Base-by-base conservation (phyloP, 805 yeast species). In the Debaryomyces maramus region DNA sequence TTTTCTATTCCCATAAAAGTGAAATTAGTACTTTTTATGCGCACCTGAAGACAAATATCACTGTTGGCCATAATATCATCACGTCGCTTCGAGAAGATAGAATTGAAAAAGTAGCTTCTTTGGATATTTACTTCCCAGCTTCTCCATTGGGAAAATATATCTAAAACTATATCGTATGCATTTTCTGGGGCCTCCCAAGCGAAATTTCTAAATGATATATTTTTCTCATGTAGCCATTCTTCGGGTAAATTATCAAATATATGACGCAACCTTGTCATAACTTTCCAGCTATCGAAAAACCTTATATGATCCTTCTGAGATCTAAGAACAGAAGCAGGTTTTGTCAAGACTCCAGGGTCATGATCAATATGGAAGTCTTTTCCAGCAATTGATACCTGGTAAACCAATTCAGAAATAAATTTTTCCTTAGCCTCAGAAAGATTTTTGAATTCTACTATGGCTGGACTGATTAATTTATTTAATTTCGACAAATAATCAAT, bases 271-370 rank as follows among this genome's bases (percentile, higher is more conserved):
- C 96, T 72, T 2, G 88, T 80, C 31, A 88, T 69, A 15, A 90
- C 75, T 51, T 88, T 85, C 99, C 99, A 93, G 52, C 95, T 80
- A 49, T 88, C 87, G 44, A 80, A 78, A 17, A 83, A 78, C 47
- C 99, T 70, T 2, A 88, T 80, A 61, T 90, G 97, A 17, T 81
- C 76, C 14, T 73, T 71, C 2, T 83, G 75, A 3, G 89, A 75
- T 38, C 96, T 71, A 34, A 88, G 76, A 21, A 88, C 79, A 51
- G 85, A 82, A 0, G 97, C 84, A 0, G 97, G 97, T 37, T 88
- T 83, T 1, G 97, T 90, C 38, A 91, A 74, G 14, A 89, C 96
- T 5, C 87, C 80, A 0, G 98, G 95, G 52, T 93, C 98, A 46
- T 86, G 86, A 36, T 81, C 80, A 31, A 89, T 76, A 21, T 74